Percentiles rank a stretch among this genome's conserved stretches.
These are phyloP conservation scores for Aspergillus quadrilineatus DNA, from an alignment of 2,329 filamentous ascomycete genomes.

Conservation along the genomic window DNA sequence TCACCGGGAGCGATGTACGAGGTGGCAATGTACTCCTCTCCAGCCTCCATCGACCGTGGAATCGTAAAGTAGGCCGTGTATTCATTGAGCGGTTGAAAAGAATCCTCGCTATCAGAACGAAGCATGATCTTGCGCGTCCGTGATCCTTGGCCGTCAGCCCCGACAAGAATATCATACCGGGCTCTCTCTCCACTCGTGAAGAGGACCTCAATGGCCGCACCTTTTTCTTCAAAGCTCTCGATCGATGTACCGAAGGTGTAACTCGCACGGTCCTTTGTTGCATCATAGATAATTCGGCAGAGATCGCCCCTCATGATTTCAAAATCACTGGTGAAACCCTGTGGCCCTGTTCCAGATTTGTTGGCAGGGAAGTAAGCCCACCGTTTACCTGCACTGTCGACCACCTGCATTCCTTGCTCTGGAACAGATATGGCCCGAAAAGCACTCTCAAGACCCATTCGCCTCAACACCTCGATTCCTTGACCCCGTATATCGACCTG, in stretches of 20 bases:
- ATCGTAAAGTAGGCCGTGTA: not conserved
- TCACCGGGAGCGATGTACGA: not conserved
- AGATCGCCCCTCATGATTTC: not conserved
- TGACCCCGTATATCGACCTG: not conserved
- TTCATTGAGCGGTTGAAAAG: not conserved
- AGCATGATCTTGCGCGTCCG: not conserved
- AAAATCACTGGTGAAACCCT: not conserved
- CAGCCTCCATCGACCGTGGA: too few relatives aligned
- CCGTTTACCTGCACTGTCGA: not conserved
- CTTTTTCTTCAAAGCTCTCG: not conserved
- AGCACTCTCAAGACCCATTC: not conserved
- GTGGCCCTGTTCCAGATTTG: not conserved
- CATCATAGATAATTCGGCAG: not conserved
- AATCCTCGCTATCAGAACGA: not conserved
- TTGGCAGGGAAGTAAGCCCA: not conserved
- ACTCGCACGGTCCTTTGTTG: not conserved
- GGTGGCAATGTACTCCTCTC: not conserved
- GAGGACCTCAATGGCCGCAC: not conserved
- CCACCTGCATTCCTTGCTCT: not conserved
- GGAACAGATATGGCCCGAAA: not conserved
- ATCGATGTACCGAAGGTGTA: not conserved
- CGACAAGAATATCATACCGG: not conserved
- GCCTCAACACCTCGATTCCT: not conserved
- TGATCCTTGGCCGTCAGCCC: not conserved
- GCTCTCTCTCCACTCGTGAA: not conserved